phyloP scores from a whole-genome alignment of 495 filamentous ascomycete genomes.

The Penicillium riverlandense region DNA sequence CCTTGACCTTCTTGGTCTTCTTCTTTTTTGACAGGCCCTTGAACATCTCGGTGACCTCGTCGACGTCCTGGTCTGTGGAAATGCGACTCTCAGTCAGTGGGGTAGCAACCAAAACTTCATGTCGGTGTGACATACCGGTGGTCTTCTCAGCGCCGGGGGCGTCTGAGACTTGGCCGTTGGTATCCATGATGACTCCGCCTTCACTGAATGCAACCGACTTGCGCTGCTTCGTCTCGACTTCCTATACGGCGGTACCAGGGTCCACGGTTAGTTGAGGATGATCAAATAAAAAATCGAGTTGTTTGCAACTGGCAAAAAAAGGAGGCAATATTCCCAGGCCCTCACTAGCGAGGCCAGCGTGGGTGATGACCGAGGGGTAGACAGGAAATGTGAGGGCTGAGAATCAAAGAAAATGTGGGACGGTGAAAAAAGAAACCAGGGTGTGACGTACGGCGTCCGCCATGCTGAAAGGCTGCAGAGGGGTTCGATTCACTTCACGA shows the following conservation, averaged over 20 bases:
- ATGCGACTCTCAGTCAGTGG: slow-evolving; percentile 5
- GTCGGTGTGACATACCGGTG: slow-evolving; percentile 21
- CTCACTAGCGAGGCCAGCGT: slow-evolving; percentile 1
- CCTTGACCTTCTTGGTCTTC: slow-evolving; percentile 60
- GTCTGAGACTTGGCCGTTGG: slow-evolving; percentile 74
- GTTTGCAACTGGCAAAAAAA: slow-evolving; percentile 7
- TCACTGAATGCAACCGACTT: slow-evolving; percentile 90
- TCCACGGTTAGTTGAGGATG: slow-evolving; percentile 5
- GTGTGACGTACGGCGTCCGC: slow-evolving; percentile 49
- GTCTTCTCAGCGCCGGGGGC: slow-evolving; percentile 56
- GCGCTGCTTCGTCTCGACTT: slow-evolving; percentile 50
- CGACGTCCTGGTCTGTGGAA: slow-evolving; percentile 54
- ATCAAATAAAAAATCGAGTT: background rate
- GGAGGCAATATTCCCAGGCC: background rate
- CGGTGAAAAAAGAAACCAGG: slow-evolving; percentile 27
- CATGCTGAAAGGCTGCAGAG: slow-evolving; percentile 19
- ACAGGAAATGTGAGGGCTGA: slow-evolving; percentile 5
- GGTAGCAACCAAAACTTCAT: background rate
- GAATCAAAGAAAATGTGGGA: slow-evolving; percentile 38
- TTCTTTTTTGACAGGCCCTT: slow-evolving; percentile 86
- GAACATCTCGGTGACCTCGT: slow-evolving; percentile 68
- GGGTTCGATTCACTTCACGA: slow-evolving; percentile 12
- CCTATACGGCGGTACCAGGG: slow-evolving; percentile 8
- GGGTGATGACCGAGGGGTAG: slow-evolving; percentile 20
- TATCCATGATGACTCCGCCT: slow-evolving; percentile 73